Base-by-base conservation (phyloP, 495 filamentous ascomycete genomes). In the Amphirosellinia nigrospora region DNA sequence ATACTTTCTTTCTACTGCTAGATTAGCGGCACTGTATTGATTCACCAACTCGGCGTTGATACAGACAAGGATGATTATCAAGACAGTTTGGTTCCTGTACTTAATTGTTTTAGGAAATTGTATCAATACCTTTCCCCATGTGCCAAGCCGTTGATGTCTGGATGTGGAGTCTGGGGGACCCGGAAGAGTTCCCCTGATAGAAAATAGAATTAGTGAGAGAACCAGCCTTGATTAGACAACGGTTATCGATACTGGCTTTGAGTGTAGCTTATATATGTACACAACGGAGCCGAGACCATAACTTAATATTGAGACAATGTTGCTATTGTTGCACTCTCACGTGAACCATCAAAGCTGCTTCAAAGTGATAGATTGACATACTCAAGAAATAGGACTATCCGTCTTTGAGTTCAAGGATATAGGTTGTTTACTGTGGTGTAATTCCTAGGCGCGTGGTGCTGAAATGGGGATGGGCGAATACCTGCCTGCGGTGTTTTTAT, bases 111-210 rank as follows among this genome's bases (percentile, higher is more conserved):
- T 39, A 30, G 19, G 38, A 30, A 62, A 8, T 45, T 4, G 11
- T 30, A 21, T 15, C 10, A 7, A 38, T n/a, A 23, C 4, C 60
- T 45, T n/a, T 63, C 7, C 16, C 39, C 39, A 63, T 45, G 21
- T 39, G 60, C 60, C 39, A 63, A 46, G 60, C 38, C 23, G 38
- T 63, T 46, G 39, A 41, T 43, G 38, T 46, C 38, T 21, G 11
- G 58, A 41, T 61, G 19, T 36, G 55, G 55, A 36, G 55, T 36
- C 11, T 58, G 30, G 19, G 36, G 32, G 30, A 21, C 19, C 55
- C 55, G 55, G 55, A 36, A 58, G 55, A 58, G 32, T 36, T n/a
- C n/a, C 55, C 55, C 55, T 58, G 32, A 58, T 19, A 58, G n/a
- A 36, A 19, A 36, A 58, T 58, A 36, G 30, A 58, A 58, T 36